Evolutionary conservation across 768 basidiomycete species (phyloP), one percentile per base, ranked within the genome.

Genomic region (Mycena alexandri): DNA sequence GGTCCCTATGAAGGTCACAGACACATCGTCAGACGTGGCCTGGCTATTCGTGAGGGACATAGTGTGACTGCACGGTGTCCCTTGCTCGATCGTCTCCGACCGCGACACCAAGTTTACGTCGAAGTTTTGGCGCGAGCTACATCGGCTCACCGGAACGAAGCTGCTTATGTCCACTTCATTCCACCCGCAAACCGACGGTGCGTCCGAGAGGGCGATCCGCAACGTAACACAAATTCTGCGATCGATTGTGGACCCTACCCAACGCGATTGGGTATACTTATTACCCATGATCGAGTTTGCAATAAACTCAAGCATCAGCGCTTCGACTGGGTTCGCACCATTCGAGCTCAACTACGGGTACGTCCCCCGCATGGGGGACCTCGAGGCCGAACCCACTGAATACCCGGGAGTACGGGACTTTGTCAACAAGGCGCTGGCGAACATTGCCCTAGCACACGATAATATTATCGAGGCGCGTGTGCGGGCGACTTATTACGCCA

Each of bases 181-280:
- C 62, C 83, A 84, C 58, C 82, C 80, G 0, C 80, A 84, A 58
- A 84, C 79, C 1, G 80, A 83, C 67, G 79, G 81, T 0, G 75
- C 74, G 22, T 71, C 75, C 0, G 74, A 78, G 69, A 61, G 74
- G 11, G 74, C 71, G 0, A 82, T 78, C 43, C 46, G 73, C 0
- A 71, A 54, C 19, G 63, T 83, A 1, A 71, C 67, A 0, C 79
- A 82, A 60, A 80, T 81, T 7, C 72, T 83, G 38, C 52, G 71
- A 0, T 44, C 74, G 0, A 16, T 69, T 0, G 67, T 81, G 0
- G 14, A 54, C 0, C 71, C 74, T 0, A 70, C 80, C 24, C 80
- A 82, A 44, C 72, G 68, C 0, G 74, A 83, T 44, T 82, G 80
- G 79, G 70, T 76, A 0, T 62, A 74, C 0, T 70, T 72, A 10